Conservation (phyloP, 352 stramenopile genomes). For the Globisporangium spiculum region DNA sequence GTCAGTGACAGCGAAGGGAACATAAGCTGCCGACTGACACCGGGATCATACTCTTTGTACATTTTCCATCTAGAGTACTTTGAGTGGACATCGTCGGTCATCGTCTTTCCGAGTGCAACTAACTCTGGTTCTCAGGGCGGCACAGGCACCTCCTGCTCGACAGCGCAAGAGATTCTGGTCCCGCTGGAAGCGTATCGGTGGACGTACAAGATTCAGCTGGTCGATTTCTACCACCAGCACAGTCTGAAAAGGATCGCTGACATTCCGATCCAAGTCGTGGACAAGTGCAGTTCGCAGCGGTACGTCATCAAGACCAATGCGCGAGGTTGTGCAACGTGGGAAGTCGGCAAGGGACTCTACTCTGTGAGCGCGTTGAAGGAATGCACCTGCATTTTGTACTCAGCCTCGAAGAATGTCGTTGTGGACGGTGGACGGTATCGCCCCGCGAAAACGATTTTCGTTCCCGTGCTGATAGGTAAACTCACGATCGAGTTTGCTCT, state of each 20-base stretch:
- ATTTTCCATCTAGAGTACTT: conserved; percentile 73
- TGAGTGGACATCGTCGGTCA: conserved; percentile 61
- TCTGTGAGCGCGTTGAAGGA: conserved; percentile 47
- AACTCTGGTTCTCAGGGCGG: conserved; percentile 36
- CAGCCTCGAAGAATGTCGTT: conserved; percentile 60
- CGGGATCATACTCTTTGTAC: conserved; percentile 67
- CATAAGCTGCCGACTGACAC: conserved; percentile 36
- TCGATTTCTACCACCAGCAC: conserved; percentile 68
- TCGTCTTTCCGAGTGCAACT: conserved; percentile 53
- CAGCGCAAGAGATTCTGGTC: conserved; percentile 50
- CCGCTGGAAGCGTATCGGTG: conserved; percentile 58
- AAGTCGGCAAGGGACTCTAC: conserved; percentile 61
- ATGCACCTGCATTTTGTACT: conserved; percentile 65
- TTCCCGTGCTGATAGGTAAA: conserved; percentile 60
- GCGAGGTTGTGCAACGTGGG: conserved; percentile 44
- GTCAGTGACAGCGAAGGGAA: conserved; percentile 38
- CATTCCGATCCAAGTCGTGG: conserved; percentile 50
- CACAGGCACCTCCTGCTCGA: conserved; percentile 20
- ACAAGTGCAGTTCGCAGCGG: conserved; percentile 54
- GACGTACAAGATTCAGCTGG: conserved; percentile 58
- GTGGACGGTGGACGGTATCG: conserved; percentile 60
- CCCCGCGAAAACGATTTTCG: conserved; percentile 40
- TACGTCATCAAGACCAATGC: conserved; percentile 39
- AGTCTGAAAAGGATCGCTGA: conserved; percentile 30
- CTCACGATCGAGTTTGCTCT: conserved; percentile 33